These are phyloP conservation scores for Zygotorulaspora mrakii DNA, from an alignment of 1,139 yeast genomes.

Conservation along the genomic window DNA sequence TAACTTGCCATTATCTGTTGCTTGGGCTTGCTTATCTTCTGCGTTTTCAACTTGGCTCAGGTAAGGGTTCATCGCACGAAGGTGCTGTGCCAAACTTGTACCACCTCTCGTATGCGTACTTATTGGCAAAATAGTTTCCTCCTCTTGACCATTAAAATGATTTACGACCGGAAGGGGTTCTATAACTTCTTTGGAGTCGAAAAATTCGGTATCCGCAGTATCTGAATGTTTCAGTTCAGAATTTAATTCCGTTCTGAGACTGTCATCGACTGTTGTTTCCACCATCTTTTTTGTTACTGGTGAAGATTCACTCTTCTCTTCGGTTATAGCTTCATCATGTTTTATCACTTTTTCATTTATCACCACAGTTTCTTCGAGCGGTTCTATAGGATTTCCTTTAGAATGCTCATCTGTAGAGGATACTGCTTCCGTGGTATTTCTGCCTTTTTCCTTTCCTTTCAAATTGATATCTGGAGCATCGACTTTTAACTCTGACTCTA, in stretches of 20 bases:
- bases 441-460: neutral
- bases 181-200: neutral
- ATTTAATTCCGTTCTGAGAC: neutral
- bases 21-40: neutral
- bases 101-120: neutral
- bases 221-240: conserved; percentile 1
- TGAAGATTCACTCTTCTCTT: neutral
- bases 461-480: no score
- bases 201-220: conserved; percentile 1
- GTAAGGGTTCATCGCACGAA: conserved; percentile 23
- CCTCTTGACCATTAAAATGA: neutral
- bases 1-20: neutral
- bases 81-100: conserved; percentile 16
- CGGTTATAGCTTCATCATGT: no score
- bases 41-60: conserved; percentile 7
- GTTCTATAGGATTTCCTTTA: no score
- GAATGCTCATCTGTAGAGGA: no score
- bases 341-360: neutral
- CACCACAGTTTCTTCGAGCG: no score
- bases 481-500: no score
- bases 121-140: neutral
- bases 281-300: neutral
- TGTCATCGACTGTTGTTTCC: neutral
- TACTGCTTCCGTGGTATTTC: no score
- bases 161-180: neutral